Evolutionary conservation across 225 moss, liverwort and hornwort genomes (phyloP).

Genomic region (Physcomitrium patens): DNA sequence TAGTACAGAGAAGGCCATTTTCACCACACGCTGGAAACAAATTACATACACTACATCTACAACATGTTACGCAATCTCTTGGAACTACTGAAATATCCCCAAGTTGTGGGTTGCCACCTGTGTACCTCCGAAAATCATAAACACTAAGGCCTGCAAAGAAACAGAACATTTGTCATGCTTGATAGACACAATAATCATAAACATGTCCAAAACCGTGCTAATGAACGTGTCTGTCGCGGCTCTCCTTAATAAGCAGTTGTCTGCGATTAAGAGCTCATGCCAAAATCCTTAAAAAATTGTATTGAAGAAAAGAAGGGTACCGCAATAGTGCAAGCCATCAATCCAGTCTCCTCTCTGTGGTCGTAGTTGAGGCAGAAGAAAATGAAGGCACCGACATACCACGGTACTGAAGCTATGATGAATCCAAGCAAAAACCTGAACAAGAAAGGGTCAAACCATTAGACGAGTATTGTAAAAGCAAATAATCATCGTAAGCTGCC

Average conservation of each 20-base stretch:
- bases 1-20: conserved; percentile 33
- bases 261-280: not conserved
- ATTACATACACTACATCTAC: conserved; percentile 11
- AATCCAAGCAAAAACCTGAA: conserved; percentile 81
- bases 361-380: conserved; percentile 83
- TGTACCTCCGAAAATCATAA: conserved; percentile 60
- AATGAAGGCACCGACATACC: conserved; percentile 87
- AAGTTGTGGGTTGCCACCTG: conserved; percentile 50
- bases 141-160: conserved; percentile 52
- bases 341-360: conserved; percentile 68
- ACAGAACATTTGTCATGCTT: not conserved
- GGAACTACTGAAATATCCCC: conserved; percentile 32
- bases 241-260: not conserved
- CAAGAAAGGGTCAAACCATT: not conserved
- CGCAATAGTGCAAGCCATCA: conserved; percentile 80
- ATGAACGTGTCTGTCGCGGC: not conserved
- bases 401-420: conserved; percentile 73
- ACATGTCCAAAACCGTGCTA: not conserved
- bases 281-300: not conserved
- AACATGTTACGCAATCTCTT: not conserved
- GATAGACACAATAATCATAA: not conserved
- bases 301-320: conserved; percentile 29
- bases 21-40: conserved; percentile 20
- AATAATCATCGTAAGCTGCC: not conserved
- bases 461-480: not conserved